phyloP scores from a whole-genome alignment of 371 early-diverging fungal genomes.

The Apophysomyces elegans region DNA sequence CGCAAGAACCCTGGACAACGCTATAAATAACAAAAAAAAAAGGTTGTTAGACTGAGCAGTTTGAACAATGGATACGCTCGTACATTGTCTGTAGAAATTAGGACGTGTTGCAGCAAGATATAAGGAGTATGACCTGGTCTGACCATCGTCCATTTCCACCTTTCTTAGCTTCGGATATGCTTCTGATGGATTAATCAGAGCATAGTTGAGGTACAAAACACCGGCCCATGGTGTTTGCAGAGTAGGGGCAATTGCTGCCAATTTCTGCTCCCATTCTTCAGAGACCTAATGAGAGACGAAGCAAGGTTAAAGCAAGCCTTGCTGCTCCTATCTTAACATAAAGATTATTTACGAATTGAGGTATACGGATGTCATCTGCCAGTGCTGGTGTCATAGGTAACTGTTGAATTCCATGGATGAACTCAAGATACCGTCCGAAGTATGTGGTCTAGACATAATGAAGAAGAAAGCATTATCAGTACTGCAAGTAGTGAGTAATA shows the following conservation, averaged over 20 bases:
- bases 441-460: conserved; percentile 54
- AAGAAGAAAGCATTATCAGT: conserved; percentile 12
- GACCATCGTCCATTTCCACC: conserved; percentile 61
- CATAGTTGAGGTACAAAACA: conserved; percentile 61
- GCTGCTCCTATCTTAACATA: not conserved
- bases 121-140: conserved; percentile 61
- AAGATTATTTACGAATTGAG: conserved; percentile 46
- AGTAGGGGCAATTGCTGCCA: conserved; percentile 30
- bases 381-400: conserved; percentile 78
- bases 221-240: conserved; percentile 59
- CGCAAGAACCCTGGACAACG: not conserved
- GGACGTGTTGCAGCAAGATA: conserved; percentile 60
- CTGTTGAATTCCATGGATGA: conserved; percentile 81
- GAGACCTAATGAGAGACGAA: conserved; percentile 23
- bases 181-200: conserved; percentile 43
- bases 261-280: conserved; percentile 59
- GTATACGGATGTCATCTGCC: conserved; percentile 48
- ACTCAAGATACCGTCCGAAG: conserved; percentile 68
- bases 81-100: conserved; percentile 30
- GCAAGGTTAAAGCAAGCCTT: not conserved
- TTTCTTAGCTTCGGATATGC: conserved; percentile 47
- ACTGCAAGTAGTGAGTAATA: not conserved
- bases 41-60: too few species aligned
- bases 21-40: not conserved
- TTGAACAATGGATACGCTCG: not conserved